Conservation (phyloP, 164 flowering plant genomes). For the Liquidambar formosana region DNA sequence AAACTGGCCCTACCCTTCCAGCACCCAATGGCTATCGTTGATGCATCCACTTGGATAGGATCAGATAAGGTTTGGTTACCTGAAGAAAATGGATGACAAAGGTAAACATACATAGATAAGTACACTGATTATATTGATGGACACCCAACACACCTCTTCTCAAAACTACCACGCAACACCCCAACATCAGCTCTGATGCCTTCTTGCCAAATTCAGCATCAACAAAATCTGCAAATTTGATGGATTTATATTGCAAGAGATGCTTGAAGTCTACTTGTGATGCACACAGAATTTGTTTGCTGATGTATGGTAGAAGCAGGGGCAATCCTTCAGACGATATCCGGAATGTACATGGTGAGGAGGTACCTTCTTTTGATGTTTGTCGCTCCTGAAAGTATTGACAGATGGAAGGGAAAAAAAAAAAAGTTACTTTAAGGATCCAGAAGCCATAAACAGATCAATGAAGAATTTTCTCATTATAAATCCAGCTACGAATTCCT, state of each 20-base stretch:
- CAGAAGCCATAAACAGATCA: background rate
- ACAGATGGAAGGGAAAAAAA: background rate
- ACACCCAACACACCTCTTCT: constrained; percentile 44
- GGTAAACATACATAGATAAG: background rate
- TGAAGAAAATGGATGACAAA: constrained; percentile 25
- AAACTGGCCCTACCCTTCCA: constrained; percentile 86
- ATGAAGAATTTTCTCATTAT: background rate
- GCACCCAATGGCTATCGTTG: constrained; percentile 88
- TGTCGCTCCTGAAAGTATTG: constrained; percentile 73
- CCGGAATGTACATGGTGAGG: constrained; percentile 68
- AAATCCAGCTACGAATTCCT: background rate
- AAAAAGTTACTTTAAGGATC: background rate
- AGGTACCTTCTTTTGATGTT: constrained; percentile 64
- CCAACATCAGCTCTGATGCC: constrained; percentile 63
- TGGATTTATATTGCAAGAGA: constrained; percentile 70
- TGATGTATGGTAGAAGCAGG: constrained; percentile 82
- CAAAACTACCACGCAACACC: constrained; percentile 79
- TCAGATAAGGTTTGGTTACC: constrained; percentile 29
- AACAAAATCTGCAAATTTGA: constrained; percentile 81
- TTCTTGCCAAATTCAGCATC: constrained; percentile 65
- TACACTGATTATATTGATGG: too few relatives aligned
- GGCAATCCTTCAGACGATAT: constrained; percentile 98
- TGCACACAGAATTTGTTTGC: constrained; percentile 71
- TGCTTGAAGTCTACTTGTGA: constrained; percentile 75
- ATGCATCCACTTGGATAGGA: constrained; percentile 38